phyloP scores from a whole-genome alignment of 805 yeast species.

The Candida palmyrensis region DNA sequence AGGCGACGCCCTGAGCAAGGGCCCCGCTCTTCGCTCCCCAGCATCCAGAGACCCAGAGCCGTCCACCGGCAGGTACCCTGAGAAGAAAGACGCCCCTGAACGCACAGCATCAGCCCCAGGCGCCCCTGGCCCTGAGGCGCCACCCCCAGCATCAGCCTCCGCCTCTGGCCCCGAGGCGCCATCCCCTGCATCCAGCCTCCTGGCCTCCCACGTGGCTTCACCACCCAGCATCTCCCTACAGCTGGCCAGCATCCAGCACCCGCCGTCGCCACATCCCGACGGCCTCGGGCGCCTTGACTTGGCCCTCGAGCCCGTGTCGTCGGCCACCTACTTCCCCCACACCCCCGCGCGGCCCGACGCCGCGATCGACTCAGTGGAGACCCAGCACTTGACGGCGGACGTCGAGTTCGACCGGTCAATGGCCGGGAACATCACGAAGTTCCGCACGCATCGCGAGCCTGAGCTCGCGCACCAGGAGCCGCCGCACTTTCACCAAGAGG shows the following conservation, averaged over 20 bases:
- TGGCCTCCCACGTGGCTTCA: not conserved
- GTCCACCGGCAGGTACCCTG: too few species aligned
- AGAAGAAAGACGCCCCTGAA: too few species aligned
- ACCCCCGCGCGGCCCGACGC: conserved; percentile 28
- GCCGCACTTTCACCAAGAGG: too few species aligned
- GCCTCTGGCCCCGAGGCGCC: not conserved
- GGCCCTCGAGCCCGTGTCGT: conserved; percentile 61
- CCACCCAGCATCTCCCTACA: not conserved
- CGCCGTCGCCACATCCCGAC: not conserved
- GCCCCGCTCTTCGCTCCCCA: not conserved
- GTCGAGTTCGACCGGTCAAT: conserved; percentile 40
- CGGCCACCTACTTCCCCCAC: conserved; percentile 71
- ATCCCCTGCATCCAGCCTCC: not conserved
- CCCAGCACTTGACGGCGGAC: conserved; percentile 47
- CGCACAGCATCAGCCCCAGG: too few species aligned
- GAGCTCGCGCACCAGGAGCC: too few species aligned
- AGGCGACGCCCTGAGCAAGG: not conserved
- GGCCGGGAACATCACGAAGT: conserved; percentile 22
- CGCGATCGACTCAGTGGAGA: conserved; percentile 5
- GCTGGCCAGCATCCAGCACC: not conserved
- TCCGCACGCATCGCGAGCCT: not conserved
- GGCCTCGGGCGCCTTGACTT: too few species aligned
- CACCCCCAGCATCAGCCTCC: too few species aligned
- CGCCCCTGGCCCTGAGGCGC: too few species aligned
- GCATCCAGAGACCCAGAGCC: too few species aligned